Evolutionary conservation across 768 basidiomycete species (phyloP), one percentile per base, ranked within the genome.

Genomic region (Tulasnella sp.): DNA sequence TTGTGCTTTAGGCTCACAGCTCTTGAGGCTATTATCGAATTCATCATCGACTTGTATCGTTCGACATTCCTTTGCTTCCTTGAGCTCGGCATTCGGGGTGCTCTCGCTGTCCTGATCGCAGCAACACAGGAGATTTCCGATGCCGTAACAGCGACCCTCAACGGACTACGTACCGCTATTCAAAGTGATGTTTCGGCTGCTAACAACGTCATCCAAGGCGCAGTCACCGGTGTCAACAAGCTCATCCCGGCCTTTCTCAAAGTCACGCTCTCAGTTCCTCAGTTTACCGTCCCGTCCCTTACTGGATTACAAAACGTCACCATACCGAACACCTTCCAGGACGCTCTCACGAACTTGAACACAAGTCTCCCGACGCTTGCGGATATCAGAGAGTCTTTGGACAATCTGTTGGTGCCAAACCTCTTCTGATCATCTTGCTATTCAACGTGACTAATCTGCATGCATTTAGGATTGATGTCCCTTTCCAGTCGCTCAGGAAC

Each of bases 41-140:
- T 98, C 71, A 80, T 96, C 64, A 80, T 98, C 64, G 86, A 91
- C 72, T 81, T 85, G 48, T 98, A 96, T 69, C 85, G 93, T 42
- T 94, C 92, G 2, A 88, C 94, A 2, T 84, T 95, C 67, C 78
- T 99, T 54, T 99, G 95, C 70, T 92, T 96, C 65, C 74, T 96
- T 64, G 92, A 98, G 71, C 78, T 98, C 45, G 83, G 88, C 23
- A 82, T 99, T 9, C 78, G 83, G 27, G 92, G 92, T 17, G 85
- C 80, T 4, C 75, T 99, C 53, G 78, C 81, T 24, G 73, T 97
- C 56, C 73, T 96, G 48, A 89, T 96, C 51, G 77, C 75, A 50
- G 91, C 90, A 4, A 88, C 92, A 0, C 75, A 90, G 64, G 86
- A 86, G 91, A 78, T 94, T 64, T 86, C 85, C 61, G 74, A 74